Conservation (phyloP, 176 grass and related monocot species). For the Carex myosuroides region DNA sequence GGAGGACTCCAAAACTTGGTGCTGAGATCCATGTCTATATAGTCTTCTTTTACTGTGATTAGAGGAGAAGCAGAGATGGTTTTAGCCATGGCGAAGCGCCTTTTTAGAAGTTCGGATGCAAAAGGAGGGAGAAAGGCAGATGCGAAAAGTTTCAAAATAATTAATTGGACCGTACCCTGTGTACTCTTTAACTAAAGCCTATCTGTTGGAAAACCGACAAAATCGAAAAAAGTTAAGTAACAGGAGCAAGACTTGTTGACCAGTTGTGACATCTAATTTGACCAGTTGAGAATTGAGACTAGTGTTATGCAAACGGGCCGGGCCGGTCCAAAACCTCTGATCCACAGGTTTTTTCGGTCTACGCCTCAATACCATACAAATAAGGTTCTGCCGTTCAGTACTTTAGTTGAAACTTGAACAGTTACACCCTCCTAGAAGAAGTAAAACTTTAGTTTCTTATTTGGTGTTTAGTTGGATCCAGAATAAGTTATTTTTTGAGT, state of each 20-base stretch:
- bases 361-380: no score
- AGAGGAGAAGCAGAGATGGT: slow-evolving; percentile 17
- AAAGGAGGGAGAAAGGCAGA: neutral
- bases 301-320: no score
- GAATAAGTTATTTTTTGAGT: no score
- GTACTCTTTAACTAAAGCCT: neutral
- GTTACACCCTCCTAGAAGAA: no score
- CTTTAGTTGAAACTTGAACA: no score
- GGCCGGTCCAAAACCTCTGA: no score
- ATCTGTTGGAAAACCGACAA: neutral
- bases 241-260: slow-evolving; percentile 2
- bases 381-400: no score
- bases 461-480: no score
- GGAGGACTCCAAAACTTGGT: slow-evolving; percentile 4
- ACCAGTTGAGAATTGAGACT: neutral
- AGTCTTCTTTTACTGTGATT: slow-evolving; percentile 57
- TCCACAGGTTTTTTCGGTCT: no score
- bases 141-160: neutral
- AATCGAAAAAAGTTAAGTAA: neutral
- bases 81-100: slow-evolving; percentile 32
- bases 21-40: slow-evolving; percentile 89
- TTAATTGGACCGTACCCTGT: neutral
- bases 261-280: neutral
- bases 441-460: no score
- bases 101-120: neutral